These are phyloP conservation scores for Fremontodendron californicum DNA, from an alignment of 345 rosid species.

Conservation along the genomic window DNA sequence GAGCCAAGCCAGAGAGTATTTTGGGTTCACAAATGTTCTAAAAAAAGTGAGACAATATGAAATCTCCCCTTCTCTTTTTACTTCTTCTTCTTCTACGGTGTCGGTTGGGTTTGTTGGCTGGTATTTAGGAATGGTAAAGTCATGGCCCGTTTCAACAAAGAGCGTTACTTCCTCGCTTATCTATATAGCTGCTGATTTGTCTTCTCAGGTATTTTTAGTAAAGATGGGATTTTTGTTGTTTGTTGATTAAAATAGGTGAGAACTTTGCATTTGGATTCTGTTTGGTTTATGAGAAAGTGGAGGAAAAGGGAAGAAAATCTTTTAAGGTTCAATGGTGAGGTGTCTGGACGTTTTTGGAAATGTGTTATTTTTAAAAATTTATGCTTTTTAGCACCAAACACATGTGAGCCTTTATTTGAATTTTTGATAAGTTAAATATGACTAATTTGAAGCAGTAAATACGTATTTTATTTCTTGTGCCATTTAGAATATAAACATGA, in stretches of 20 bases:
- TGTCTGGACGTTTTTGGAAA: not conserved
- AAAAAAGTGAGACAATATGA: conserved; percentile 35
- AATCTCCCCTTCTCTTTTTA: conserved; percentile 20
- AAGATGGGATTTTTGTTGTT: not conserved
- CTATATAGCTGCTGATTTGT: conserved; percentile 80
- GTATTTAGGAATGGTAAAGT: conserved; percentile 83
- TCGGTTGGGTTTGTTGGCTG: conserved; percentile 60
- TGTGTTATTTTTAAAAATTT: not conserved
- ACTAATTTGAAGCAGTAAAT: not conserved
- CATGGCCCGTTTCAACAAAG: conserved; percentile 77
- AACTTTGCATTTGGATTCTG: not conserved
- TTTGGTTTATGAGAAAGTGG: conserved; percentile 12
- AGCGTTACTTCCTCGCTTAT: conserved; percentile 61
- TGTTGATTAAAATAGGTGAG: not conserved
- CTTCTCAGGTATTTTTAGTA: conserved; percentile 65
- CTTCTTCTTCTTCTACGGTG: conserved; percentile 30
- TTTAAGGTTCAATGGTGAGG: too few species aligned
- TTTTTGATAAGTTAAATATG: not conserved
- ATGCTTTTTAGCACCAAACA: not conserved
- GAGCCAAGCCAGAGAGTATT: conserved; percentile 40
- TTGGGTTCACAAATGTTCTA: conserved; percentile 33
- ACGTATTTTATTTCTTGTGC: not conserved
- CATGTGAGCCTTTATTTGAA: not conserved
- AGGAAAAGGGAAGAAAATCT: not conserved
- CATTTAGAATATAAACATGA: not conserved